Conservation (phyloP, 2,329 filamentous ascomycete species). For the Fusarium cyanostomum region DNA sequence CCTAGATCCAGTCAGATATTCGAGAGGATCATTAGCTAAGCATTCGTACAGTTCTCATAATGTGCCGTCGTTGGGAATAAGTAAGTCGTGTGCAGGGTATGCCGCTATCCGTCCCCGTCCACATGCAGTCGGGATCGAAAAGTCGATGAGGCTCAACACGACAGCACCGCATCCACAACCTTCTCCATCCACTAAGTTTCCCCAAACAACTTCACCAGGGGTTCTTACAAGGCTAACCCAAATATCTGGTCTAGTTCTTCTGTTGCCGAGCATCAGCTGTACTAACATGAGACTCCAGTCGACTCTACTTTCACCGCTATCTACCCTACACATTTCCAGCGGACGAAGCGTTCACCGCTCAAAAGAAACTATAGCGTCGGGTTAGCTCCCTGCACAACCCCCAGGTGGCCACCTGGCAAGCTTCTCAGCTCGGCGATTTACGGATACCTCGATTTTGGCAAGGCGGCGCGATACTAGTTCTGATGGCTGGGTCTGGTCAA, state of each 20-base stretch:
- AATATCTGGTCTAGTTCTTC: slow-evolving; percentile 10
- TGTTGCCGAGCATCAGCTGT: slow-evolving; percentile 24
- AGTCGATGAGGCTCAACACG: slow-evolving; percentile 23
- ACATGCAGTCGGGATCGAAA: neutral
- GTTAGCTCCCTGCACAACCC: slow-evolving; percentile 37
- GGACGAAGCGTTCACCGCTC: slow-evolving; percentile 38
- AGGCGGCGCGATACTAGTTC: slow-evolving; percentile 16
- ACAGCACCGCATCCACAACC: neutral
- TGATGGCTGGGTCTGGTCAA: slow-evolving; percentile 24
- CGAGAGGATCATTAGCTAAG: too few species aligned
- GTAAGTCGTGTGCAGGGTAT: too few species aligned
- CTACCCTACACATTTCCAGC: slow-evolving; percentile 38
- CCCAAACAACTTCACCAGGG: neutral
- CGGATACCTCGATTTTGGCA: slow-evolving; percentile 12
- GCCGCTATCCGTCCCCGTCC: too few species aligned
- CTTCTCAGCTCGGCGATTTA: slow-evolving; percentile 25
- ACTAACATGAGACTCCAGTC: slow-evolving; percentile 10
- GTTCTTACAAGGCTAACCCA: neutral
- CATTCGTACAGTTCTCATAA: neutral
- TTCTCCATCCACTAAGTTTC: neutral
- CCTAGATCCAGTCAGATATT: too few species aligned
- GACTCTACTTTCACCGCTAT: slow-evolving; percentile 36
- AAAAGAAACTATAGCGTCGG: slow-evolving; percentile 27
- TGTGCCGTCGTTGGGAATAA: too few species aligned
- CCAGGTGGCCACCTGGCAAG: slow-evolving; percentile 40